Base-by-base conservation (phyloP, 2,329 filamentous ascomycete species). In the Eutypa lata region DNA sequence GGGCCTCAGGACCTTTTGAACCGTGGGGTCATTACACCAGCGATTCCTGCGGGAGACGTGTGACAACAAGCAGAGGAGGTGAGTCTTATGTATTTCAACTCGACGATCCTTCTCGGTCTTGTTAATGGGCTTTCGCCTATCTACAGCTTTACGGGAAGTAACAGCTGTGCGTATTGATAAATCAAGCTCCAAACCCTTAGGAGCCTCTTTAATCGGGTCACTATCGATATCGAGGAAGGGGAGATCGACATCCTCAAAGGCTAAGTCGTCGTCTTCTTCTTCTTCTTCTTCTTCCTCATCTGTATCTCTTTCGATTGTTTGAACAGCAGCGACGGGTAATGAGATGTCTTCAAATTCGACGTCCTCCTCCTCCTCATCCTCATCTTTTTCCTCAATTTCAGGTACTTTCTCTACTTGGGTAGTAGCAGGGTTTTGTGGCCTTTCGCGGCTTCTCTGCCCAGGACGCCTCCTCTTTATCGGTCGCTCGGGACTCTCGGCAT, bases 51-150 rank as follows among this genome's bases (percentile, higher is more conserved):
- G 77, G 59, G 89, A 81, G 16, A 87, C 80, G 69, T 97, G 90
- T 10, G 85, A 83, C 16, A 99, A 71, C 2, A 99, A 77, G 66
- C 90, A 96, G 14, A 97, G 73, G 0, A 97, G 59, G 71, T 99
- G 92, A 56, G 86, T 77, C 70, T 93, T 96, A 70, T 99, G 94
- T n/a, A 91, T 78, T 49, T 90, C 81, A 28, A 94, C 68, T 19
- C 92, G 83, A 14, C 68, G 73, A 43, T 72, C 71, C 56, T 74
- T 80, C 60, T 86, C 82, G 19, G 76, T 76, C 56, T 75, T 80
- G 22, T 70, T 81, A 3, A 84, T 71, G 2, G 78, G 76, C 61
- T 78, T 84, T 48, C 78, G 76, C 46, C 77, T 72, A 22, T 77
- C 73, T 0, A 56, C 62, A 1, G 56, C 66, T 47, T 69, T 71